Conservation (phyloP, 257 asterid genomes). For the Scutellaria barbata region DNA sequence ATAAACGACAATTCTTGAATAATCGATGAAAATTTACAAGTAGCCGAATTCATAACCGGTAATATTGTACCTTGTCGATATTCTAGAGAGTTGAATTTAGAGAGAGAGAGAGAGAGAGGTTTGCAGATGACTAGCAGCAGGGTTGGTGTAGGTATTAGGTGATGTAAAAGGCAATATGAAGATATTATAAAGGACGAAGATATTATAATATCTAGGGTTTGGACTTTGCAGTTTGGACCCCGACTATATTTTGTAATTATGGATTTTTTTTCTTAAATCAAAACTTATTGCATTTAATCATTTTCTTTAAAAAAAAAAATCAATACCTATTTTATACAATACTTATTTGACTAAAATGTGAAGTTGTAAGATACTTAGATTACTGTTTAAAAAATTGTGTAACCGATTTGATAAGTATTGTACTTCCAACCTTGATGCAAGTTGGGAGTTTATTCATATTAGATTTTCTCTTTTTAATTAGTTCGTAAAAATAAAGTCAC, state of each 20-base stretch:
- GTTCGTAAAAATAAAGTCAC: too few relatives aligned
- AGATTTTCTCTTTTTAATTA: too few relatives aligned
- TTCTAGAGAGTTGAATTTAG: conserved; percentile 30
- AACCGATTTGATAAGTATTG: too few relatives aligned
- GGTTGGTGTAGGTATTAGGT: conserved; percentile 5
- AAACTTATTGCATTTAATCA: too few relatives aligned
- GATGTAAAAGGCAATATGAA: not conserved
- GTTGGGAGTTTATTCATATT: too few relatives aligned
- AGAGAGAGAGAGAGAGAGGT: conserved; percentile 12
- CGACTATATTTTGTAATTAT: not conserved
- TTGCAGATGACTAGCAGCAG: conserved; percentile 32
- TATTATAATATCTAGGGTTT: conserved; percentile 44
- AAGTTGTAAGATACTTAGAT: too few relatives aligned
- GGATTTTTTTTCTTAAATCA: too few relatives aligned
- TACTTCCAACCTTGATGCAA: too few relatives aligned
- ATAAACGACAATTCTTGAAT: not conserved
- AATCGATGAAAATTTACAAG: not conserved
- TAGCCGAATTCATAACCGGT: not conserved
- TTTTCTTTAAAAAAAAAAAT: too few relatives aligned
- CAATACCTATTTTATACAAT: too few relatives aligned
- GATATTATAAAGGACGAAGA: conserved; percentile 12
- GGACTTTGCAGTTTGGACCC: conserved; percentile 28
- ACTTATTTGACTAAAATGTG: too few relatives aligned
- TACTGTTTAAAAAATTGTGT: too few relatives aligned
- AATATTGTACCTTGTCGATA: conserved; percentile 34